These are phyloP conservation scores for Gossypium rotundifolium DNA, from an alignment of 345 rosid genomes.

Conservation along the genomic window DNA sequence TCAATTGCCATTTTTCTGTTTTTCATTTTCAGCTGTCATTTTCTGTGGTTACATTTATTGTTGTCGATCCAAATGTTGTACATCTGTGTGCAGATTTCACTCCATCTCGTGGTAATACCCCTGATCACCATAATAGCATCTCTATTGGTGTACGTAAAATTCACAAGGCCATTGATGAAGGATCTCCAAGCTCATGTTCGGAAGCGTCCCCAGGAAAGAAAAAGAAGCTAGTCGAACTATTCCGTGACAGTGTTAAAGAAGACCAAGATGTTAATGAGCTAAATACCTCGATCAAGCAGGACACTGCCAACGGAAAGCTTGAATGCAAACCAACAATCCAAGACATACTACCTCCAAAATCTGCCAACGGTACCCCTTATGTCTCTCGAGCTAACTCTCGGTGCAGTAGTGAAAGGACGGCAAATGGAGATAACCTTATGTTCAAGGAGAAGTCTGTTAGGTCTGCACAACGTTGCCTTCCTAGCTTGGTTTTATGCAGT, in stretches of 20 bases:
- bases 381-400: conserved; percentile 47
- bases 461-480: conserved; percentile 62
- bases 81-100: conserved; percentile 60
- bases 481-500: conserved; percentile 54
- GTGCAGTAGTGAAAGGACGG: conserved; percentile 42
- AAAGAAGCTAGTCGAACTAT: conserved; percentile 78
- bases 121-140: conserved; percentile 52
- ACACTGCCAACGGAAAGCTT: conserved; percentile 13
- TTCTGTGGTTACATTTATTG: not conserved
- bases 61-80: not conserved
- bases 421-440: conserved; percentile 31
- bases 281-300: conserved; percentile 16
- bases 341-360: conserved; percentile 32
- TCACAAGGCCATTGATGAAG: conserved; percentile 27
- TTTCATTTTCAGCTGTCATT: not conserved
- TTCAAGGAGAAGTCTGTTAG: conserved; percentile 41
- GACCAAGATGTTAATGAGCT: conserved; percentile 30
- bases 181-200: conserved; percentile 31
- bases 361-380: conserved; percentile 40
- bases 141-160: conserved; percentile 35
- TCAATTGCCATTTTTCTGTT: not conserved
- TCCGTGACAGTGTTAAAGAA: conserved; percentile 47
- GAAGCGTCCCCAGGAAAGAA: conserved; percentile 48
- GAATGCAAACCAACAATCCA: conserved; percentile 30
- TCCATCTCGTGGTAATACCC: conserved; percentile 84